Base-by-base conservation (phyloP, 179 eudicot species). In the Spergularia azorica region DNA sequence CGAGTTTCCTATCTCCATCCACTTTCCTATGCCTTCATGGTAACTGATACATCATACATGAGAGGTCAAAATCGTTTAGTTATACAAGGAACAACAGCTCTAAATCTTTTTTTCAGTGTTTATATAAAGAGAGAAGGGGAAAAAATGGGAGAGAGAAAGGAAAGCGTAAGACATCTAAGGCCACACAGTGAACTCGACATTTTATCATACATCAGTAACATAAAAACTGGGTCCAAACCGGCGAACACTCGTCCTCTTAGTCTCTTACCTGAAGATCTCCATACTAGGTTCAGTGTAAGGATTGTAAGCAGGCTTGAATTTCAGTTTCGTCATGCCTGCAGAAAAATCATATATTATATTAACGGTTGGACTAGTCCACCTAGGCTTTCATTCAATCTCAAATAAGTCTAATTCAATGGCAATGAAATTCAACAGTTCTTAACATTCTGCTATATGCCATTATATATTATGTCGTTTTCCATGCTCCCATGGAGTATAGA, bases 1-100 rank as follows among this genome's bases (percentile, higher is more conserved):
- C 8, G 99, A 90, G 83, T 95, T 93, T 59, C 99, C 97, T n/a
- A 93, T 85, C 86, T 95, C 99, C 54, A 95, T 95, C 97, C 97
- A 93, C 84, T 95, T 90, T 77, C 84, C 78, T 2, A 95, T 84
- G 67, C 97, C 97, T 85, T 93, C 92, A 43, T 95, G 99, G 72
- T 91, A 95, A 78, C 97, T 95, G 86, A 36, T 69, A 79, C 38
- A 75, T 38, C 7, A 70, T 75, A 36, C 52, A 77, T 14, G 5
- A 75, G 38, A 55, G 36, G 38, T 16, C 36, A 17, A 26, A 38
- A 41, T 39, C 18, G 10, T 77, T 26, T 36, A 61, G 58, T 56
- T 15, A 15, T 56, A 56, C 4, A 26, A 26, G 32, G 32, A 26
- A 26, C 32, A 13, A 14, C 15, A 56, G n/a, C 59, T 56, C 59